These are phyloP conservation scores for Furcasterigmium sp. DNA, from an alignment of 2,329 filamentous ascomycete species.

Conservation along the genomic window DNA sequence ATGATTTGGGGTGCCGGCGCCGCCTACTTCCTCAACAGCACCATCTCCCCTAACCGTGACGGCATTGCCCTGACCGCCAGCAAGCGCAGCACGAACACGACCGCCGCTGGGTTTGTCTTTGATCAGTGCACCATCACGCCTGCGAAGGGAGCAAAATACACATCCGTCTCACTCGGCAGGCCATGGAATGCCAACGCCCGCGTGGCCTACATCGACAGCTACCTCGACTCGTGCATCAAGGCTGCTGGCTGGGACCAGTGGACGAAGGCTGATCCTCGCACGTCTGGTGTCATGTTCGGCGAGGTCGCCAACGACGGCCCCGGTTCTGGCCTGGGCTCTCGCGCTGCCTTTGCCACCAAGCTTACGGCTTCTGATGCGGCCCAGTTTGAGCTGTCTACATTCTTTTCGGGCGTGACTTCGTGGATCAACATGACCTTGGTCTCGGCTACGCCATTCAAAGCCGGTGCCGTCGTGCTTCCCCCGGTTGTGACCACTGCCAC, in stretches of 20 bases:
- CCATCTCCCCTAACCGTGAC: constrained; percentile 23
- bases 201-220: constrained; percentile 22
- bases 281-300: constrained; percentile 37
- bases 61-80: constrained; percentile 23
- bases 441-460: constrained; percentile 27
- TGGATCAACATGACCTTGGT: constrained; percentile 36
- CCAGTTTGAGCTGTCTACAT: constrained; percentile 31
- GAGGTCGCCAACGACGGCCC: constrained; percentile 44
- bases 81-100: constrained; percentile 31
- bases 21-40: constrained; percentile 34
- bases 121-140: constrained; percentile 24
- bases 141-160: constrained; percentile 14
- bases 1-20: constrained; percentile 36
- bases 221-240: constrained; percentile 41
- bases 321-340: constrained; percentile 34
- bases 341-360: constrained; percentile 28
- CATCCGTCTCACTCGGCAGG: constrained; percentile 14
- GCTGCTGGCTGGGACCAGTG: constrained; percentile 40
- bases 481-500: constrained; percentile 16
- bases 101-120: constrained; percentile 26
- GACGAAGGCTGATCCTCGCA: constrained; percentile 32
- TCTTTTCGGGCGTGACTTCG: constrained; percentile 27
- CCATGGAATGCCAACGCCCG: constrained; percentile 16
- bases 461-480: constrained; percentile 11
- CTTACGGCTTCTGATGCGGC: constrained; percentile 25